Evolutionary conservation across 177 flowering plant species (phyloP).

Genomic region (Tripterygium wilfordii): DNA sequence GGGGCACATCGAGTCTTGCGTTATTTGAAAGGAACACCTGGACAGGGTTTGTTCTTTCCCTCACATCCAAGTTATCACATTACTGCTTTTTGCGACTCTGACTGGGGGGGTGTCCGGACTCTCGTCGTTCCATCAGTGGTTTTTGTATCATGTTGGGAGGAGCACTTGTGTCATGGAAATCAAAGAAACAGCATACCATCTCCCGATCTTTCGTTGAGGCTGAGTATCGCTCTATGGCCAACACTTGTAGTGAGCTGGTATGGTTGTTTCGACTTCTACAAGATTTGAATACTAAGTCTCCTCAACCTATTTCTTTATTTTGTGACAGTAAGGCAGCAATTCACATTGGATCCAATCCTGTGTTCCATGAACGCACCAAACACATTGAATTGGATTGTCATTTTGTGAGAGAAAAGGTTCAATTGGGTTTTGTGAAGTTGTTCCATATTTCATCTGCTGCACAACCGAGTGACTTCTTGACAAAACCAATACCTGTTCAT

Average conservation of each 20-base stretch:
- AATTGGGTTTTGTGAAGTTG: too few species aligned
- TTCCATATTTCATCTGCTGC: too few species aligned
- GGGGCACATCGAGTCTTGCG: not conserved
- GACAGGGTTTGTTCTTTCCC: not conserved
- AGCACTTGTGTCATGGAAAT: not conserved
- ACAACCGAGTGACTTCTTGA: too few species aligned
- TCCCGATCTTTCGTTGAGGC: slow-evolving; percentile 2
- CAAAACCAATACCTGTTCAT: too few species aligned
- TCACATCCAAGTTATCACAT: not conserved
- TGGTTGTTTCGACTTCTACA: not conserved
- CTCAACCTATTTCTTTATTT: not conserved
- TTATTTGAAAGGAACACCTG: not conserved
- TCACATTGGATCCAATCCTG: not conserved
- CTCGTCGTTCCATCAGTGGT: not conserved
- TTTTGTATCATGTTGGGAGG: not conserved
- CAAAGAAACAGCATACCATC: slow-evolving; percentile 1
- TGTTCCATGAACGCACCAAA: not conserved
- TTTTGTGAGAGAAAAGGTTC: not conserved
- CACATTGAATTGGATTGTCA: not conserved
- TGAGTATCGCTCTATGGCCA: slow-evolving; percentile 1
- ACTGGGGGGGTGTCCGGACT: slow-evolving; percentile 1
- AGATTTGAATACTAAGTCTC: not conserved
- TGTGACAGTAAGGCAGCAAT: slow-evolving; percentile 1
- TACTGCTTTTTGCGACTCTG: not conserved
- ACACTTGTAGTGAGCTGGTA: not conserved